Base-by-base conservation (phyloP, 1,284 basidiomycete genomes). In the Sanghuangporus baumii region DNA sequence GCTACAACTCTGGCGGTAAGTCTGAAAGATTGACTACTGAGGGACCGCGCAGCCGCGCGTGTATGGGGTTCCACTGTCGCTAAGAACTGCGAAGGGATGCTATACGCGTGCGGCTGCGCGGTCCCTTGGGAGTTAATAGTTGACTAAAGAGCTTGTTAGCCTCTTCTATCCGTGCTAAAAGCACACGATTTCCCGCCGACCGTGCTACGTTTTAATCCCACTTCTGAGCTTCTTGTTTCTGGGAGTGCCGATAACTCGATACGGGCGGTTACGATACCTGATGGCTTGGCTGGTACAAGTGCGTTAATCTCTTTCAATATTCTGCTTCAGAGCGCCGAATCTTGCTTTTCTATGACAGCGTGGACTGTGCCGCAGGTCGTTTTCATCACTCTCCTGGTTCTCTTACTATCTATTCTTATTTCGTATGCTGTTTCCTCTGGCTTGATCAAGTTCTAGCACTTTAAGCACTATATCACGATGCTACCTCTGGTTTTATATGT, bases 101-200 rank as follows among this genome's bases (percentile, higher is more conserved):
- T 18, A 43, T 12, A 43, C 26, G 26, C 26, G 26, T 31, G 26
- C 26, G 26, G 26, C 26, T 5, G 26, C 26, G 26, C 26, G 26
- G 26, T 1, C 26, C 26, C 26, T 31, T 3, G 26, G 26, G 26
- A 31, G 26, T 31, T 31, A 3, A 31, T 4, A 31, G 1, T 4
- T 3, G 26, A 31, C 26, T 31, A 31, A 6, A 11, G 37, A 16
- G 12, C 40, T 31, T 20, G 40, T 18, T 62, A 97, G 94, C 94
- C 95, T 0, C 74, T 96, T 8, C 76, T 94, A 38, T 88, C 88
- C 38, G 96, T 99, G 65, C 79, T 98, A 55, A 92, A 94, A 73
- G 92, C 96, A 0, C 97, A 99, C 74, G 93, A 95, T 66, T 96
- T 99, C 73, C 94, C 97, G 2, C 86, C 94, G 1, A 99, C 96